These are phyloP conservation scores for Trametopsis cervina DNA, from an alignment of 768 basidiomycete genomes.

Conservation along the genomic window DNA sequence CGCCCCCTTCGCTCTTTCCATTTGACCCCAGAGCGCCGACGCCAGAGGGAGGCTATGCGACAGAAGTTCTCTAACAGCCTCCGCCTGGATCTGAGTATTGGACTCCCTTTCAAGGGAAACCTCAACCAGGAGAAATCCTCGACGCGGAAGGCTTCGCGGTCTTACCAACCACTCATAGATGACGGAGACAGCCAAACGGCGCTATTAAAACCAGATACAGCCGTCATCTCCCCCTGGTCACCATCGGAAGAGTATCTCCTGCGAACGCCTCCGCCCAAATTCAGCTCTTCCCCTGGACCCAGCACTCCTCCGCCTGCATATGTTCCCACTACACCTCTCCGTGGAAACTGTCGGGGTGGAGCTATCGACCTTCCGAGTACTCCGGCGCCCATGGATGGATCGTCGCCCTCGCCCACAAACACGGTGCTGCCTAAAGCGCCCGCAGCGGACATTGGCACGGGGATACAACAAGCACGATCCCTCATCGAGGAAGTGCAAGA, in stretches of 20 bases:
- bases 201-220: slow-evolving; percentile 10
- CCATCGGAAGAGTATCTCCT: slow-evolving; percentile 17
- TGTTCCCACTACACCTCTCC: slow-evolving; percentile 15
- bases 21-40: slow-evolving; percentile 8
- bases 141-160: background rate
- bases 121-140: background rate
- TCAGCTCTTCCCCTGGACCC: slow-evolving; percentile 15
- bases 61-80: slow-evolving; percentile 9
- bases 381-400: background rate
- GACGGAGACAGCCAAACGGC: background rate
- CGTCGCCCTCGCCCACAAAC: too few species aligned
- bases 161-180: slow-evolving; percentile 5
- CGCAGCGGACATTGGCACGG: background rate
- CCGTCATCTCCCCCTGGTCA: slow-evolving; percentile 22
- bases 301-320: slow-evolving; percentile 18
- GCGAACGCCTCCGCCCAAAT: slow-evolving; percentile 6
- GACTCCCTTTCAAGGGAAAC: slow-evolving; percentile 4
- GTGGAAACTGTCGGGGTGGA: slow-evolving; percentile 8
- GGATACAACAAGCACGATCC: background rate
- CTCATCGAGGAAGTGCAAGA: slow-evolving; percentile 9
- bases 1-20: slow-evolving; percentile 11
- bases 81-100: slow-evolving; percentile 16
- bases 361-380: background rate
- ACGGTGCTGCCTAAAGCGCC: too few species aligned
- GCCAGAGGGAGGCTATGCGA: slow-evolving; percentile 11